Conservation (phyloP, 495 filamentous ascomycete species). For the Clavariopsis aquatica region DNA sequence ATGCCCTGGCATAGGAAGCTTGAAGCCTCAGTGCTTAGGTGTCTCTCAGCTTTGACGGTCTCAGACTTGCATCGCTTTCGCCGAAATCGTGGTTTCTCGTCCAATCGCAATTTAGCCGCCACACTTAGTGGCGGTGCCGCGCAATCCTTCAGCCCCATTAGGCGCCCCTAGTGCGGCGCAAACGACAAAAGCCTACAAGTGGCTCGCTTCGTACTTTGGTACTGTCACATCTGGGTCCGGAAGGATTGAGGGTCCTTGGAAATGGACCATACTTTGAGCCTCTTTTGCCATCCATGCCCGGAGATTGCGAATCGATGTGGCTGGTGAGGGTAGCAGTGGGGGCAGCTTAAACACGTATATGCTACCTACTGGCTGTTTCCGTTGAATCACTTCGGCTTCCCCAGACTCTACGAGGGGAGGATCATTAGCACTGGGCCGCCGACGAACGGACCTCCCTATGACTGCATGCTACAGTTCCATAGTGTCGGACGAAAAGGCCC, state of each 20-base stretch:
- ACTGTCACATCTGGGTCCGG: background rate
- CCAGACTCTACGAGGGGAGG: background rate
- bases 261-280: background rate
- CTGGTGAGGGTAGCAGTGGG: background rate
- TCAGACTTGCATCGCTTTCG: background rate
- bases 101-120: slow-evolving; percentile 3
- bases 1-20: background rate
- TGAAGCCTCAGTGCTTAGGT: background rate
- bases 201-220: background rate
- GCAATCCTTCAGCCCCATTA: background rate
- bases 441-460: background rate
- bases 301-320: background rate
- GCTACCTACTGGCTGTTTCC: no score
- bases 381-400: background rate
- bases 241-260: background rate
- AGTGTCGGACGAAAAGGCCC: background rate
- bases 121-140: background rate
- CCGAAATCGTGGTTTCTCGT: background rate
- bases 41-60: background rate
- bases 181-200: background rate
- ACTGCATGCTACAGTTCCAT: slow-evolving; percentile 1
- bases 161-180: background rate
- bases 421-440: background rate
- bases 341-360: background rate
- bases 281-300: background rate